phyloP scores from a whole-genome alignment of 257 asterid genomes.

The Solanum lignicaule region DNA sequence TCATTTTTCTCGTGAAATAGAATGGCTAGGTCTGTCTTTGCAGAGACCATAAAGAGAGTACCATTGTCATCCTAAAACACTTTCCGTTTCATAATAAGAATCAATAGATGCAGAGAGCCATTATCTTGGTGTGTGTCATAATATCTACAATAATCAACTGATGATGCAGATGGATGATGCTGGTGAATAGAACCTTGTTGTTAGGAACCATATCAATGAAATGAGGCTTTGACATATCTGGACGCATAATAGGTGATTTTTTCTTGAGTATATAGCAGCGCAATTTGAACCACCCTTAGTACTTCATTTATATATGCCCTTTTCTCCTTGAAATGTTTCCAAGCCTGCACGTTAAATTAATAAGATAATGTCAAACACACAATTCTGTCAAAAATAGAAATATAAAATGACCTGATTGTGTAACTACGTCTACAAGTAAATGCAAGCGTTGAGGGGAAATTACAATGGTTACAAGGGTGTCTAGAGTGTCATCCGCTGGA shows the following conservation, averaged over 20 bases:
- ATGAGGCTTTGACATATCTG: slow-evolving; percentile 8
- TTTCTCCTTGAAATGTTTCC: not conserved
- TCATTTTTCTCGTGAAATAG: not conserved
- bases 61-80: not conserved
- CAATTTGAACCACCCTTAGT: slow-evolving; percentile 3
- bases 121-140: not conserved
- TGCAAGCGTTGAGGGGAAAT: not conserved
- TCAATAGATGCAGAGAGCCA: not conserved
- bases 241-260: not conserved
- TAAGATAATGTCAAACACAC: not conserved
- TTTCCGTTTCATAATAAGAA: not conserved
- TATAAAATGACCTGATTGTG: not conserved
- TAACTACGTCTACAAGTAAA: not conserved
- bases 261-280: slow-evolving; percentile 4
- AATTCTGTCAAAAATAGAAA: too few species aligned
- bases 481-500: not conserved
- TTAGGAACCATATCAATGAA: not conserved
- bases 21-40: not conserved
- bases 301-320: not conserved
- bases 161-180: not conserved
- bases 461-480: slow-evolving; percentile 4
- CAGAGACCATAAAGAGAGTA: not conserved
- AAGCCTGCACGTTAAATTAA: slow-evolving; percentile 1
- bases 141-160: not conserved
- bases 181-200: not conserved